Conservation (phyloP, 176 grass and related monocot species). For the Oryza coarctata region DNA sequence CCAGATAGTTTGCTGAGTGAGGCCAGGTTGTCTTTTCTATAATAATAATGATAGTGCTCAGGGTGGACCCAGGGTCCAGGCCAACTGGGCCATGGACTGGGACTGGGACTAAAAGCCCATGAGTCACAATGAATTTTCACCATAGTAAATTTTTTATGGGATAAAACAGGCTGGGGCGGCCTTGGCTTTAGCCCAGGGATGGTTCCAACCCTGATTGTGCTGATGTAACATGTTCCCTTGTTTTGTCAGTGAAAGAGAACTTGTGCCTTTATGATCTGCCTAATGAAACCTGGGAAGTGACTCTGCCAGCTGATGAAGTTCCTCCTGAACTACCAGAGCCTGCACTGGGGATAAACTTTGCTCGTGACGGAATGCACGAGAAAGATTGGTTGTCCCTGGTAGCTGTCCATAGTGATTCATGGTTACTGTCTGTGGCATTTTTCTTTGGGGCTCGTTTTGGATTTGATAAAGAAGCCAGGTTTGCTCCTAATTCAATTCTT, state of each 20-base stretch:
- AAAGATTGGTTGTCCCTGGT: slow-evolving; percentile 64
- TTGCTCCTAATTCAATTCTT: not conserved
- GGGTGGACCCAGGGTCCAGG: no score
- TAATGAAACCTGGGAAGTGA: slow-evolving; percentile 68
- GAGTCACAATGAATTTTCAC: not conserved
- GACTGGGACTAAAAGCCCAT: not conserved
- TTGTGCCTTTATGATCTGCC: slow-evolving; percentile 66
- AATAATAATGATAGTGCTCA: not conserved
- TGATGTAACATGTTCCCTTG: slow-evolving; percentile 3
- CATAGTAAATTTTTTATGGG: not conserved
- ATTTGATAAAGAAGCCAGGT: slow-evolving; percentile 73
- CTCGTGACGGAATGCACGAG: slow-evolving; percentile 53
- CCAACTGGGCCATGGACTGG: no score
- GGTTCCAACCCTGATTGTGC: not conserved
- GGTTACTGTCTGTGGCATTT: slow-evolving; percentile 69
- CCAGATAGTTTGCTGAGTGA: not conserved
- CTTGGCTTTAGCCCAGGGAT: not conserved
- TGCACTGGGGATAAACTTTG: slow-evolving; percentile 76
- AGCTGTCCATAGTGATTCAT: slow-evolving; percentile 80
- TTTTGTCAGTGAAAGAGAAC: slow-evolving; percentile 67
- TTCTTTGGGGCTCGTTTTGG: slow-evolving; percentile 54
- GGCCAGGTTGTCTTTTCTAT: not conserved
- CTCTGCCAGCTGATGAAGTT: slow-evolving; percentile 51
- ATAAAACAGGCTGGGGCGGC: not conserved
- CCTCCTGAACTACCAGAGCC: slow-evolving; percentile 78